Evolutionary conservation across 108 stramenopile species (phyloP), one percentile per base, ranked within the genome.

Genomic region (Stephanodiscus minutulus): DNA sequence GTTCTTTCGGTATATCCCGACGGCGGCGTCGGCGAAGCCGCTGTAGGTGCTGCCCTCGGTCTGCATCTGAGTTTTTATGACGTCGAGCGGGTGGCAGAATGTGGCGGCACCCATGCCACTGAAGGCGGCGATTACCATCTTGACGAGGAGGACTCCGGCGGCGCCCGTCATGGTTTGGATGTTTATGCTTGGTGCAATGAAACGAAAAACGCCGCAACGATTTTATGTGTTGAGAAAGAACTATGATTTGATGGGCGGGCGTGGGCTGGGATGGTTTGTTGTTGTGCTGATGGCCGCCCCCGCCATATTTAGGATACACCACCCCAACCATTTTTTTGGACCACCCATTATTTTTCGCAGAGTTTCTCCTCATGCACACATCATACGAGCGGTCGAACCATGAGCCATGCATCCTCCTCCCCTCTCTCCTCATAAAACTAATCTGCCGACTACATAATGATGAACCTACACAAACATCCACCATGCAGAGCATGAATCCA

Each of bases 101-200:
- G 86, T 89, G 50, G 88, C 88, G n/a, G 88, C 88, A 0, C 85
- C 88, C 88, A 88, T 88, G 41, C 88, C 88, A n/a, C 71, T 55
- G 48, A 86, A 83, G 56, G 88, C 88, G 49, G 88, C 85, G 37
- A 88, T 83, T 46, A 86, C 82, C 88, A 88, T 88, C 31, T 70
- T 70, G 28, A 81, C 31, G 61, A 75, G 53, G 41, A 81, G 70
- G 22, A 68, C 47, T 76, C 74, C 79, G 4, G 76, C 70, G 52
- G 79, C 79, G 13, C 61, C 66, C 28, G 72, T 73, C 72, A 68
- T 73, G n/a, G 37, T 21, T 73, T 73, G 57, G 55, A 8, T 44
- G 43, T 44, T 9, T 9, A 36, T 36, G 3, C 3, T 36, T 36
- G 35, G 35, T 36, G n/a, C n/a, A n/a, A n/a, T n/a, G n/a, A n/a